Conservation (phyloP, 768 basidiomycete species). For the Leccinum fibrillosum region DNA sequence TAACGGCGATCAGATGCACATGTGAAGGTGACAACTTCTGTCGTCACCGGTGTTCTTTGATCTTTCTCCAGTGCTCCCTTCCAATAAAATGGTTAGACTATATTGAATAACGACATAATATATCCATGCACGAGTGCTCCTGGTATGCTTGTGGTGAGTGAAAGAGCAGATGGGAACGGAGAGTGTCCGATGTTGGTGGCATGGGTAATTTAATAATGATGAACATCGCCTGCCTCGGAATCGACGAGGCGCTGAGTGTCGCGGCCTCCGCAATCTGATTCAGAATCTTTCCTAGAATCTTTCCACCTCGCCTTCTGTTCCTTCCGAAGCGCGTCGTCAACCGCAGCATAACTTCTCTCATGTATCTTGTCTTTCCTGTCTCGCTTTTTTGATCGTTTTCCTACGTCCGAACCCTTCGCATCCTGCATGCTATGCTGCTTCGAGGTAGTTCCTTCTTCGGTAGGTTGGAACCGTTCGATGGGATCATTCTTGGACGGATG, state of each 20-base stretch:
- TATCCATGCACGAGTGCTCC: neutral
- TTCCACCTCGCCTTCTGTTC: constrained; percentile 35
- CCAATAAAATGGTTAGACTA: neutral
- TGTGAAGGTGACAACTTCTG: neutral
- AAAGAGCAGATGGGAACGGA: neutral
- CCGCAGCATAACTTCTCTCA: constrained; percentile 27
- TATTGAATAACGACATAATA: constrained; percentile 1
- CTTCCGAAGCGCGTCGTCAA: constrained; percentile 37
- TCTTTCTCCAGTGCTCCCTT: neutral
- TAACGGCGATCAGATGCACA: constrained; percentile 22
- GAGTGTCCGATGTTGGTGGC: neutral
- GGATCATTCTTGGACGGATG: constrained; percentile 79
- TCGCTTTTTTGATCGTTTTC: constrained; percentile 41
- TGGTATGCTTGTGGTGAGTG: neutral
- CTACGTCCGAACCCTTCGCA: constrained; percentile 52
- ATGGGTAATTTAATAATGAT: constrained; percentile 6
- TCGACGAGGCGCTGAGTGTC: constrained; percentile 9
- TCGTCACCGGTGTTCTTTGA: constrained; percentile 2
- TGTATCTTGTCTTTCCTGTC: constrained; percentile 20
- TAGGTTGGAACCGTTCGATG: constrained; percentile 54
- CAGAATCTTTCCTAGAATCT: constrained; percentile 16
- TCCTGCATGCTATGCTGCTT: constrained; percentile 27
- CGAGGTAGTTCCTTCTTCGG: constrained; percentile 23
- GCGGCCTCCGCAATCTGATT: neutral
- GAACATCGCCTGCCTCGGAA: constrained; percentile 2